Conservation (phyloP, 345 rosid genomes). For the Passiflora organensis region DNA sequence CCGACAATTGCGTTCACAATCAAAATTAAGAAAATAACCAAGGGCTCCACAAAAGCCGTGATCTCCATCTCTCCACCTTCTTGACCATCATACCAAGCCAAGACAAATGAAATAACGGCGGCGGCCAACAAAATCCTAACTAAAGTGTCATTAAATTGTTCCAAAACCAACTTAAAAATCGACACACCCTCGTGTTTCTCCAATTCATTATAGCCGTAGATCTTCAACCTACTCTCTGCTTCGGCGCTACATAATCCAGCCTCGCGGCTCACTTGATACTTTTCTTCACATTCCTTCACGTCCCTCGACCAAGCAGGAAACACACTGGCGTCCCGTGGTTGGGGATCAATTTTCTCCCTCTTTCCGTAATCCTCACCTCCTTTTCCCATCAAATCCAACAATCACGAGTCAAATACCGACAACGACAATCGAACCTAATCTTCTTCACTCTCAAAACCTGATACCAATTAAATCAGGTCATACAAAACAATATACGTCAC, state of each 20-base stretch:
- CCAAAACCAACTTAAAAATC: conserved; percentile 53
- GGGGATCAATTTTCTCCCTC: conserved; percentile 16
- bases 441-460: background rate
- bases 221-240: conserved; percentile 44
- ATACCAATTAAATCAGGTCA: background rate
- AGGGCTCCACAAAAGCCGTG: conserved; percentile 88
- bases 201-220: conserved; percentile 67
- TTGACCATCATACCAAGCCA: conserved; percentile 74
- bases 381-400: conserved; percentile 48
- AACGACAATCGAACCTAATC: conserved; percentile 5
- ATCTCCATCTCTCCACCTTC: conserved; percentile 91
- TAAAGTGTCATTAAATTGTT: conserved; percentile 78
- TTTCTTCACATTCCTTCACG: conserved; percentile 48
- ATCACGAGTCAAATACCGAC: no score
- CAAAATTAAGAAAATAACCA: conserved; percentile 83
- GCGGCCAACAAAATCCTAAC: conserved; percentile 82
- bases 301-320: conserved; percentile 80
- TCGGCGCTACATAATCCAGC: conserved; percentile 49
- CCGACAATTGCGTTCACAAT: conserved; percentile 89
- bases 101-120: conserved; percentile 65
- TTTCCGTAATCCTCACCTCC: conserved; percentile 51
- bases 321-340: conserved; percentile 13
- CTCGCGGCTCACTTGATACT: conserved; percentile 40
- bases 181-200: conserved; percentile 78
- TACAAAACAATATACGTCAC: background rate